These are phyloP conservation scores for Kwoniella sp. DNA, from an alignment of 768 basidiomycete genomes.

Conservation along the genomic window DNA sequence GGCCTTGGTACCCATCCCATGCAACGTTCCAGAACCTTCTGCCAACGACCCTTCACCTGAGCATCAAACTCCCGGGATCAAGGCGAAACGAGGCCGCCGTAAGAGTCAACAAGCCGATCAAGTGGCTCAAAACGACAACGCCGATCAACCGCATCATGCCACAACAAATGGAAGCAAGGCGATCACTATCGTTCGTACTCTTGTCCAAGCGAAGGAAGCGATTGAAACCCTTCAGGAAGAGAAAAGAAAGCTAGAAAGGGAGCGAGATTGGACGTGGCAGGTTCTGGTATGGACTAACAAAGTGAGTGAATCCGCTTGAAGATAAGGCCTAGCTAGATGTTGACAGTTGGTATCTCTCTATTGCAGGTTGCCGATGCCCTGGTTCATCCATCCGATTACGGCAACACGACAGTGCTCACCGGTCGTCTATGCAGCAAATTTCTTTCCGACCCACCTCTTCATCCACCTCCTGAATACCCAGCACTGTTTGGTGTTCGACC, in stretches of 20 bases:
- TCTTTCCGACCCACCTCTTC: not conserved
- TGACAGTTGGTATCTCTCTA: too few relatives aligned
- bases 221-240: not conserved
- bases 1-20: too few relatives aligned
- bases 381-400: not conserved
- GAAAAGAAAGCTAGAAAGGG: not conserved
- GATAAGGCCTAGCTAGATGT: too few relatives aligned
- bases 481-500: not conserved
- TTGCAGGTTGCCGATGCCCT: not conserved
- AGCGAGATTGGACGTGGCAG: slow-evolving; percentile 4
- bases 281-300: not conserved
- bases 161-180: too few relatives aligned
- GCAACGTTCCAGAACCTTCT: not conserved
- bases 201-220: not conserved
- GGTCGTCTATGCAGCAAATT: slow-evolving; percentile 6
- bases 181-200: not conserved
- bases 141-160: too few relatives aligned
- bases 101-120: not conserved
- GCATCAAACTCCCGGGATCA: not conserved
- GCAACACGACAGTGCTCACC: not conserved
- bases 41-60: not conserved
- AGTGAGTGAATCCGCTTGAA: too few relatives aligned
- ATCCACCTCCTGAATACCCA: not conserved
- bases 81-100: not conserved
- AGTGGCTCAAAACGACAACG: too few relatives aligned